Base-by-base conservation (phyloP, 345 rosid genomes). In the Streptanthus diversifolius region DNA sequence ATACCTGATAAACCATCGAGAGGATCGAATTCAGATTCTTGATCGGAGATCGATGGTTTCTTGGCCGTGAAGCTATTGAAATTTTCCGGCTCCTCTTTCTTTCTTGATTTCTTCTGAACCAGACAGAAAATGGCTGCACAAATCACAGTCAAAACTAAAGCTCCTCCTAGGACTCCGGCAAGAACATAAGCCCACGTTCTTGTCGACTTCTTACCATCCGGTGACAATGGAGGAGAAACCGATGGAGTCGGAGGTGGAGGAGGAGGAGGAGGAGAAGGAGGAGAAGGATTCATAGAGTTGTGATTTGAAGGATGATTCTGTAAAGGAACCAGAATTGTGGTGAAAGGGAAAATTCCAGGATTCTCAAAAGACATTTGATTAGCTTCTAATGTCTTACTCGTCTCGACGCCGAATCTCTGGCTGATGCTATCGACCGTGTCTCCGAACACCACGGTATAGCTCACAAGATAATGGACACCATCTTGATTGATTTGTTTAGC, bases 131-230 rank as follows among this genome's bases (percentile, higher is more conserved):
- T 13, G 48, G 57, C 15, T 5, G 18, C 45, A 11, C 87, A 80
- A 24, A 74, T 10, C 37, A 68, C 48, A 33, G 71, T 11, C 7
- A 80, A 41, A 36, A 85, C 37, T 52, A 56, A 81, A 72, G 41
- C 72, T 77, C 92, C 92, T 41, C 74, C 87, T 14, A 82, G 55
- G 70, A 81, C 74, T 24, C 89, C 87, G n/a, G 66, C 77, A 40
- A 83, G 55, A 22, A 74, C 71, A 70, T 83, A 88, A 45, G 88
- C 43, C 98, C 96, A 86, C n/a, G 86, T 79, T 69, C 63, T 80
- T 35, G 35, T 80, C 10, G 82, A 71, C 68, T 83, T 52, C 19
- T 41, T 49, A 30, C 70, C 36, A 17, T 80, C 57, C 1, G 82
- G 29, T 0, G 74, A 35, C 30, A 81, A 64, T 7, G 88, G 67